phyloP scores from a whole-genome alignment of 371 early-diverging fungal genomes.

The Rhizoclosmatium hyalinum region DNA sequence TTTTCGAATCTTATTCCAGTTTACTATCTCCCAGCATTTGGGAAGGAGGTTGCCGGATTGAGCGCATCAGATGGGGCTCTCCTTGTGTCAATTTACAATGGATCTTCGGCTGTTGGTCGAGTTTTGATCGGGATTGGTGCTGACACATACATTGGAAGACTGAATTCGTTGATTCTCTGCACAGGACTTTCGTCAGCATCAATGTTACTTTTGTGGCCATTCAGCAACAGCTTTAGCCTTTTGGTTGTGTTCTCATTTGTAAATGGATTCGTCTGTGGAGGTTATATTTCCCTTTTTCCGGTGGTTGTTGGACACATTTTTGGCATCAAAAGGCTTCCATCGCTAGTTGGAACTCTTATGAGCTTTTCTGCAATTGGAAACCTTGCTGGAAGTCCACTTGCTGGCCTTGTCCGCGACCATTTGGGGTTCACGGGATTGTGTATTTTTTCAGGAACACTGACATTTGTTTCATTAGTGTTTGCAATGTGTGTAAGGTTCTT shows the following conservation, averaged over 20 bases:
- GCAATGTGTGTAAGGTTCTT: background rate
- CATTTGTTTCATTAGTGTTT: constrained; percentile 23
- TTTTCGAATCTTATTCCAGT: constrained; percentile 29
- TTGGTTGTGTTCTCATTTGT: constrained; percentile 28
- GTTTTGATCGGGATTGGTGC: constrained; percentile 29
- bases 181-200: constrained; percentile 9
- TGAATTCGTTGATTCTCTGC: constrained; percentile 29
- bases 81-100: constrained; percentile 31
- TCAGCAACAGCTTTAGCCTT: constrained; percentile 10
- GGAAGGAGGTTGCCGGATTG: background rate
- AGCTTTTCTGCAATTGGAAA: constrained; percentile 28
- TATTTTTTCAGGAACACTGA: constrained; percentile 33
- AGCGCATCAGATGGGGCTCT: constrained; percentile 14
- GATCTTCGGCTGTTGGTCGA: constrained; percentile 31
- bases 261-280: constrained; percentile 28
- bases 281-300: constrained; percentile 35
- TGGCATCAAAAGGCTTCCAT: constrained; percentile 28
- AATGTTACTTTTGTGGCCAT: constrained; percentile 29
- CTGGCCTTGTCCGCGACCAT: constrained; percentile 19
- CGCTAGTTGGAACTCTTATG: constrained; percentile 32
- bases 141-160: constrained; percentile 28
- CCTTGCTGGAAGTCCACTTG: constrained; percentile 32
- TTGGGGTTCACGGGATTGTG: constrained; percentile 24
- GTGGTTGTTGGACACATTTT: constrained; percentile 33
- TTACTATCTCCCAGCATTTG: constrained; percentile 21